phyloP scores from a whole-genome alignment of 805 yeast species.

The Zygosaccharomyces kombuchaensis region DNA sequence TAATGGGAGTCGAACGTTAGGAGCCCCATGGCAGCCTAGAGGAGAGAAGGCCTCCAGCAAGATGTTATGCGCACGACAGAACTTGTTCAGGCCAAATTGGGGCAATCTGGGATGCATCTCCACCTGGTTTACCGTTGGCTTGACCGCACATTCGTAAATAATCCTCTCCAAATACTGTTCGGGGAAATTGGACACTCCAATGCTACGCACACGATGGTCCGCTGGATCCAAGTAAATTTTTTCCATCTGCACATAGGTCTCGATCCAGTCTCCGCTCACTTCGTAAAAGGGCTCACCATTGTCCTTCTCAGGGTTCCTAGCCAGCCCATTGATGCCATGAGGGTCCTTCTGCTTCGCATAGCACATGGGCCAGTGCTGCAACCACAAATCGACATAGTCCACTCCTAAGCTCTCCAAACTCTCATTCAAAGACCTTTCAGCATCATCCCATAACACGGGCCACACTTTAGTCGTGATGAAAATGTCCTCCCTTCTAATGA shows the following conservation, averaged over 20 bases:
- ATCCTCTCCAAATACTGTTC: conserved; percentile 39
- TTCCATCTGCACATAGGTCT: conserved; percentile 54
- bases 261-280: conserved; percentile 40
- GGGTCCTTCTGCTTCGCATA: conserved; percentile 30
- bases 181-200: conserved; percentile 57
- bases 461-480: conserved; percentile 73
- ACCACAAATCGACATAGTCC: conserved; percentile 71
- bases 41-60: conserved; percentile 57
- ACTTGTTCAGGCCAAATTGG: conserved; percentile 53
- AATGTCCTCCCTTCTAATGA: conserved; percentile 50
- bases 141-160: conserved; percentile 41
- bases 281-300: conserved; percentile 36
- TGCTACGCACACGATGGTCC: conserved; percentile 46
- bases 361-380: conserved; percentile 76
- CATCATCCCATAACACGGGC: conserved; percentile 50
- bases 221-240: conserved; percentile 27
- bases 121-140: conserved; percentile 54
- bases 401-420: conserved; percentile 58
- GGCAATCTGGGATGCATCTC: conserved; percentile 75
- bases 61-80: conserved; percentile 49
- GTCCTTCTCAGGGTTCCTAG: conserved; percentile 30
- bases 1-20: conserved; percentile 49
- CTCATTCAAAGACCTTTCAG: conserved; percentile 48
- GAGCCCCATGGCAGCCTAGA: conserved; percentile 63
- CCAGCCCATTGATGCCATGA: conserved; percentile 22